Base-by-base conservation (phyloP, 352 stramenopile genomes). In the Pythium periplocum region DNA sequence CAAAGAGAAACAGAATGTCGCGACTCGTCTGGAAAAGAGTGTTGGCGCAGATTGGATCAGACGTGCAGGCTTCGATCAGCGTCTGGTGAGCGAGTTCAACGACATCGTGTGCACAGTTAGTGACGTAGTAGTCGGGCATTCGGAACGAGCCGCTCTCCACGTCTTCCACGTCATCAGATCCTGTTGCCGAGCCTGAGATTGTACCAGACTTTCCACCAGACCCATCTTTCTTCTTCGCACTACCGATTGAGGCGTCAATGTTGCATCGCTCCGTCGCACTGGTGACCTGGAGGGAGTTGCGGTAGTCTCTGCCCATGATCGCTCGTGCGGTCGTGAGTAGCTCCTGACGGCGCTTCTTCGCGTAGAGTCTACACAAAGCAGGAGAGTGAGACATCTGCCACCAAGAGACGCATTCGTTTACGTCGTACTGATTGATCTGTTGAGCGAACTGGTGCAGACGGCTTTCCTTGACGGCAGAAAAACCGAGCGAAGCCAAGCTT, bases 21-120 rank as follows among this genome's bases (percentile, higher is more conserved):
- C 83, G 77, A 51, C 73, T 83, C 52, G 83, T 92, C 60, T 92
- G 79, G 45, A 90, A 88, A n/a, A 93, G 62, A 37, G 86, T 55
- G 9, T 71, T 81, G 1, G 76, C 70, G 43, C 66, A 82, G 32
- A 57, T 56, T 1, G 61, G 53, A 48, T 73, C 69, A 4, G 63
- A 60, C 17, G 67, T 73, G 48, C 78, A 87, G 4, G 68, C 72
- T 53, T 91, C 78, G 17, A 83, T 64, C 37, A 91, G 59, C 12
- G 81, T 85, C 54, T 86, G 61, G 40, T 91, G 78, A 2, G 56
- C 66, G 34, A 89, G 55, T 36, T 88, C 81, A 32, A 91, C 72
- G 12, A 89, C 43, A 46, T 88, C 66, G 44, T 79, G 73, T 7
- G 71, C 73, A 26, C 71, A 86, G 3, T 68, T 61, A 11, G 70